Evolutionary conservation across 331 rosid genomes (phyloP), one percentile per base, ranked within the genome.

Genomic region (Saraca asoca): DNA sequence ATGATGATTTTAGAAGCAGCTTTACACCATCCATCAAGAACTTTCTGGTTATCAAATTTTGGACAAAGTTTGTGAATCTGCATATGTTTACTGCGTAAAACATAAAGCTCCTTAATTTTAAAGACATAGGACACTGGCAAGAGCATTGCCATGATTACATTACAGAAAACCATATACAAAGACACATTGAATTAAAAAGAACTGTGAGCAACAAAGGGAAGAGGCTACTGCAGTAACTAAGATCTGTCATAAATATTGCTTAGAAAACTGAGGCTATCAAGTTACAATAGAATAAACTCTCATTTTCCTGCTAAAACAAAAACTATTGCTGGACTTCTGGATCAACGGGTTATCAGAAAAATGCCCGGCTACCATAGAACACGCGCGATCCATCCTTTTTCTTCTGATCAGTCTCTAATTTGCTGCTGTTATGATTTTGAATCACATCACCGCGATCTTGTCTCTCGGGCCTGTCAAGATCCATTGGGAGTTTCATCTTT

Each of bases 401-500:
- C 76, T 84, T 86, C 54, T 80, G 79, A 24, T 81, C 91, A 57
- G 51, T 63, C 76, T 88, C 85, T 74, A 75, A 54, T 11, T 82
- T 79, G 38, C 34, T 62, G 70, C 29, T 80, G 69, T 50, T 74
- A 46, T 62, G 78, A 81, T 46, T 83, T 37, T 62, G 87, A 70
- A 80, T 84, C 69, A 80, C 75, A 51, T 81, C 83, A 16, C 80
- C 73, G 6, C 3, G 75, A 44, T 86, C 83, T 64, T 78, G 81
- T 54, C 71, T 53, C 33, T 83, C 86, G 0, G 80, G 78, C 43
- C 84, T 80, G 62, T 82, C 81, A 58, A 90, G 87, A 51, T 90
- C 89, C 95, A 87, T 88, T 6, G 97, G 95, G 12, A 87, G 97
- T 80, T 90, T 88, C 97, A 90, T 90, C 45, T 85, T 85, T 56